These are phyloP conservation scores for Sonneratia caseolaris DNA, from an alignment of 345 rosid genomes.

Conservation along the genomic window DNA sequence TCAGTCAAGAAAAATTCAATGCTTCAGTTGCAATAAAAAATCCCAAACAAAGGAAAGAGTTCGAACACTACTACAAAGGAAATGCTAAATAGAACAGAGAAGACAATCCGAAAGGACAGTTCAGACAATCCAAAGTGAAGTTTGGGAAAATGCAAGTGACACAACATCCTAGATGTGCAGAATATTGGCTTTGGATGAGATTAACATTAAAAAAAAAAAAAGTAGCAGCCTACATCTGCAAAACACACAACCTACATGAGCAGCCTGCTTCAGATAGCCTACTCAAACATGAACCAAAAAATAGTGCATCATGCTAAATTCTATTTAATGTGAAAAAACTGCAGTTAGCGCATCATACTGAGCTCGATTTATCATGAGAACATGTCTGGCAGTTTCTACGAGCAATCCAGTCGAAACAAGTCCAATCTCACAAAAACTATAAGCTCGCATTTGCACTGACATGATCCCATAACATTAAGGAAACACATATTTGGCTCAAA, in stretches of 20 bases:
- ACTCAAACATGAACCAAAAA: not conserved
- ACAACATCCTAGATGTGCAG: not conserved
- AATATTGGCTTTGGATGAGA: not conserved
- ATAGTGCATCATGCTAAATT: not conserved
- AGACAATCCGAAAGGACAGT: not conserved
- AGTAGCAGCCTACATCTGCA: not conserved
- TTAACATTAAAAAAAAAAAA: not conserved
- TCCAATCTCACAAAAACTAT: not conserved
- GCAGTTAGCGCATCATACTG: not conserved
- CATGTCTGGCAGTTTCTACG: not conserved
- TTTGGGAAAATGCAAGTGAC: not conserved
- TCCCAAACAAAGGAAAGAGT: not conserved
- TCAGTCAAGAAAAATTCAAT: not conserved
- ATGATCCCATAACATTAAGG: not conserved
- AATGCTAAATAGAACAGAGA: not conserved
- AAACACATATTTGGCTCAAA: not conserved
- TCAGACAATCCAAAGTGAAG: not conserved
- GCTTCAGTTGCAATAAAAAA: not conserved
- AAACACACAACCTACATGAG: not conserved
- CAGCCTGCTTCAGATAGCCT: not conserved
- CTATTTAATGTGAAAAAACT: not conserved
- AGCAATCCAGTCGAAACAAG: not conserved
- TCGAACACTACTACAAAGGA: not conserved
- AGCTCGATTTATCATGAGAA: not conserved
- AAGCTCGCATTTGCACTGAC: not conserved